phyloP scores from a whole-genome alignment of 352 stramenopile genomes.

The Blastocystis hominis region DNA sequence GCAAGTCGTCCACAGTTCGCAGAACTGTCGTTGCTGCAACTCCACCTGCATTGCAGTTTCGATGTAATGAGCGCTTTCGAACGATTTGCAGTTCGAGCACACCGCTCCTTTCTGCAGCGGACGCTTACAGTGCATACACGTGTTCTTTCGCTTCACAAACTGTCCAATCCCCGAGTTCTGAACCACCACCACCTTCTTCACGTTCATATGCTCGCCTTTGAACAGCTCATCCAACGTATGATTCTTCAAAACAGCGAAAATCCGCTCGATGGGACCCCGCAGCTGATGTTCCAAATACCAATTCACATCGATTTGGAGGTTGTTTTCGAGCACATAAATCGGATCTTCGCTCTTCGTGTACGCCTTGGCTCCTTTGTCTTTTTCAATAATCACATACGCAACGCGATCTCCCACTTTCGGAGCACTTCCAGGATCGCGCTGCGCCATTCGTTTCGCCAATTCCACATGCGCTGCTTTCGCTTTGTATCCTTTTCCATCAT shows the following conservation, averaged over 20 bases:
- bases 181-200: constrained; percentile 83
- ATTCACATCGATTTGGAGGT: constrained; percentile 92
- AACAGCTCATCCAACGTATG: constrained; percentile 76
- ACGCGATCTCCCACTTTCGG: constrained; percentile 94
- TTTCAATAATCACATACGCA: constrained; percentile 97
- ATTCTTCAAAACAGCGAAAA: constrained; percentile 92
- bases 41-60: constrained; percentile 82
- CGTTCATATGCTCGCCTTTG: constrained; percentile 89
- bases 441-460: constrained; percentile 91
- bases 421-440: constrained; percentile 87
- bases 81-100: constrained; percentile 83
- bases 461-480: constrained; percentile 97
- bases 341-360: constrained; percentile 96
- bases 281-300: constrained; percentile 98
- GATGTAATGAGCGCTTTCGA: constrained; percentile 84
- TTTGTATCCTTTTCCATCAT: constrained; percentile 93
- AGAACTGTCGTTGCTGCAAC: constrained; percentile 83
- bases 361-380: constrained; percentile 81
- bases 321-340: constrained; percentile 95
- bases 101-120: constrained; percentile 76
- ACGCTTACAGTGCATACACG: constrained; percentile 88
- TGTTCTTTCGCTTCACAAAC: constrained; percentile 92
- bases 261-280: constrained; percentile 87
- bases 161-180: constrained; percentile 94
- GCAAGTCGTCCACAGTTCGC: constrained; percentile 88